Evolutionary conservation across 345 rosid species (phyloP), one percentile per base, ranked within the genome.

Genomic region (Physaria fendleri): DNA sequence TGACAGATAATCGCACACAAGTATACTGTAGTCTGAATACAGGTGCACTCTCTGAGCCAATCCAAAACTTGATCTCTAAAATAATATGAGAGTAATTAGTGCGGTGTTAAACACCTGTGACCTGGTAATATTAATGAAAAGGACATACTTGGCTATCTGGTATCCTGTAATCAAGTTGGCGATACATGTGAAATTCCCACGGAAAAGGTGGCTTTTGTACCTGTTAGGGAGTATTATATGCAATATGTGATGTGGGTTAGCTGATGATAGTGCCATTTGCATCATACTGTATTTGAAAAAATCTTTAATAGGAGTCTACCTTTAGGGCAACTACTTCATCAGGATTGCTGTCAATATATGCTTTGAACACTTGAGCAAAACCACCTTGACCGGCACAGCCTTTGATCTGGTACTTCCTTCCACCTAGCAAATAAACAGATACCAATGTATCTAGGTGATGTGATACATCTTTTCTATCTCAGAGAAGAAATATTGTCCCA

Each of bases 311-410:
- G 55, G 60, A 15, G 21, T 38, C n/a, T 54, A 87, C 95, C 95
- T 93, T 89, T 27, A 93, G 57, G 50, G 95, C 99, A 62, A 89
- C 89, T 28, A 80, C 69, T 37, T 86, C 95, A 68, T 89, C 95
- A 49, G 94, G 85, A 71, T 81, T 78, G 70, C 76, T 56, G 62
- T 83, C 77, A 49, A 79, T 67, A 54, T 21, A 66, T 33, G 97
- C 97, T 77, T 82, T 93, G 77, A 79, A 93, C 43, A 89, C 94
- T 80, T 76, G 79, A 65, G 91, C 95, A 83, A 93, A 93, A 49
- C 82, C 86, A 74, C 99, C 99, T 66, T 83, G 77, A 58, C 95
- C 99, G 35, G 99, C 94, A 66, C 87, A 83, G n/a, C 99, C 99
- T 77, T 87, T 89, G 74, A 93, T 81, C 72, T 81, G 95, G 84